phyloP scores from a whole-genome alignment of 1,284 basidiomycete species.

The Ceraceosorus guamensis region DNA sequence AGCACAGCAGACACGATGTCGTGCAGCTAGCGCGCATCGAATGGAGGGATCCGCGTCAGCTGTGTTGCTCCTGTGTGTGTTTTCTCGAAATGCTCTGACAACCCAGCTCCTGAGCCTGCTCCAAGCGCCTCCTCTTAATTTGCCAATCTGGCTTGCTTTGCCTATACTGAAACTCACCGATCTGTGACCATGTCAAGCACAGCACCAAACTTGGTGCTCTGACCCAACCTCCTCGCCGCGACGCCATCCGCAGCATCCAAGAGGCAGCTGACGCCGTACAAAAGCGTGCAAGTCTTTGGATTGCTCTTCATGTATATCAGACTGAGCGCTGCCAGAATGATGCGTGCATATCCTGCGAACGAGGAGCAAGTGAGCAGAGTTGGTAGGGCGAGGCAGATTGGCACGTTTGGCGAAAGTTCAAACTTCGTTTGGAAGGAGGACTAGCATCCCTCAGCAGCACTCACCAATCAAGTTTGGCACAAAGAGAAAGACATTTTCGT shows the following conservation, averaged over 20 bases:
- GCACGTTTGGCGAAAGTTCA: too few species aligned
- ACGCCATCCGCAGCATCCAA: conserved; percentile 93
- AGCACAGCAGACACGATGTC: conserved; percentile 88
- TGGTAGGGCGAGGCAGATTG: not conserved
- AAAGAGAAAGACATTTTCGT: conserved; percentile 58
- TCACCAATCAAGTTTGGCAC: conserved; percentile 83
- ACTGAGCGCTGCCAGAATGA: conserved; percentile 81
- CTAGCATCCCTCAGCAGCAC: conserved; percentile 1
- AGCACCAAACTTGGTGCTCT: conserved; percentile 89
- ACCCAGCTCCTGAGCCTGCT: too few species aligned
- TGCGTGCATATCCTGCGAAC: conserved; percentile 71
- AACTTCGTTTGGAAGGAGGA: not conserved
- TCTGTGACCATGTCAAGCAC: conserved; percentile 99
- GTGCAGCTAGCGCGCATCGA: conserved; percentile 66
- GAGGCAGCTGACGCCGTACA: conserved; percentile 86
- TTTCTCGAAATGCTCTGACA: too few species aligned
- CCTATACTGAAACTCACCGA: conserved; percentile 56
- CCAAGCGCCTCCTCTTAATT: not conserved
- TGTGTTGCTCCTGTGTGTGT: too few species aligned
- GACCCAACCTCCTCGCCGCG: conserved; percentile 79
- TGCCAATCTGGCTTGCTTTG: not conserved
- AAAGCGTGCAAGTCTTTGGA: conserved; percentile 81
- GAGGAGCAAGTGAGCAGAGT: not conserved
- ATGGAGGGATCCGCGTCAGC: not conserved
- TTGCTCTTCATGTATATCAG: conserved; percentile 76